Evolutionary conservation across 345 rosid species (phyloP).

Genomic region (Kandelia obovata): DNA sequence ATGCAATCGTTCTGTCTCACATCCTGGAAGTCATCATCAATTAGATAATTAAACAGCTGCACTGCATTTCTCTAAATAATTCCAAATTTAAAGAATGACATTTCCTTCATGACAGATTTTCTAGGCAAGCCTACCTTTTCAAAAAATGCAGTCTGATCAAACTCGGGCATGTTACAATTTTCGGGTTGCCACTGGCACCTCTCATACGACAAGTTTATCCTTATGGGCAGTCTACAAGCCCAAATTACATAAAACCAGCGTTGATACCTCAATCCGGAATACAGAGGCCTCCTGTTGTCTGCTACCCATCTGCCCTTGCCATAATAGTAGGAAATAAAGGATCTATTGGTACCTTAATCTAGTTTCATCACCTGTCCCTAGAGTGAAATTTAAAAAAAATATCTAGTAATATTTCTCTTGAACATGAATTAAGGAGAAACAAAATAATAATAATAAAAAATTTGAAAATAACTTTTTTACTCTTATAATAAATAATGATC

Average conservation of each 20-base stretch:
- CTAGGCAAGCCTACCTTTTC: conserved; percentile 36
- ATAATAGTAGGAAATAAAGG: conserved; percentile 15
- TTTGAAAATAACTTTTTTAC: no score
- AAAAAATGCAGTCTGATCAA: conserved; percentile 54
- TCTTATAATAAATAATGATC: no score
- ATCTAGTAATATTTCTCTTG: no score
- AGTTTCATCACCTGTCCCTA: no score
- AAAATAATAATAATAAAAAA: no score
- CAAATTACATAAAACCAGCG: conserved; percentile 73
- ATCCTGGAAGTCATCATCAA: conserved; percentile 38
- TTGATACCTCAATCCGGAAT: conserved; percentile 60
- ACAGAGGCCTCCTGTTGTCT: conserved; percentile 50
- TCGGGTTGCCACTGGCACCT: conserved; percentile 65
- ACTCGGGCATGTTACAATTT: conserved; percentile 55
- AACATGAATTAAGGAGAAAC: no score
- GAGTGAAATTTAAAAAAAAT: no score
- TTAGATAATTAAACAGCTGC: not conserved
- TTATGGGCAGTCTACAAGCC: conserved; percentile 59
- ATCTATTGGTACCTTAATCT: no score
- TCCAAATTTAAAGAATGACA: no score
- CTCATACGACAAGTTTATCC: conserved; percentile 64
- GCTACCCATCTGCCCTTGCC: conserved; percentile 66
- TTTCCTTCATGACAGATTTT: not conserved
- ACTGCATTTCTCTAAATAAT: no score
- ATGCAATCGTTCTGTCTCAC: conserved; percentile 78